These are phyloP conservation scores for Yamadazyma scolyti DNA, from an alignment of 805 yeast species.

Conservation along the genomic window DNA sequence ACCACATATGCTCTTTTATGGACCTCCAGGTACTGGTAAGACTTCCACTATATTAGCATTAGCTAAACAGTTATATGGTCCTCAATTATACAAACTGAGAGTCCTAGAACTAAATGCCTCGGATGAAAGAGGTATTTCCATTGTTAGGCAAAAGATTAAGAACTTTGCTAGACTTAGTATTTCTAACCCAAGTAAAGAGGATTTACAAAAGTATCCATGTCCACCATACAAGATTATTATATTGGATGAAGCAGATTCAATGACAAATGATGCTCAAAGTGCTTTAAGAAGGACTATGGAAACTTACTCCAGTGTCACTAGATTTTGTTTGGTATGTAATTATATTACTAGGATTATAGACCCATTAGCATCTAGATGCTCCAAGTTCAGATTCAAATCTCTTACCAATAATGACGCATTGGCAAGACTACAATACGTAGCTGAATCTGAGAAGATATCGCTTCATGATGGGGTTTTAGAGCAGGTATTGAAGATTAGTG, in stretches of 20 bases:
- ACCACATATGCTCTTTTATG: constrained; percentile 90
- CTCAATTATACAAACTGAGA: constrained; percentile 60
- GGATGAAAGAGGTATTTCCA: constrained; percentile 86
- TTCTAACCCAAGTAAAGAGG: constrained; percentile 72
- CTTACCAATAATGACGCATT: constrained; percentile 71
- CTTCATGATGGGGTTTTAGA: constrained; percentile 50
- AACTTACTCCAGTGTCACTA: constrained; percentile 77
- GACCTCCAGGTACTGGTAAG: constrained; percentile 94
- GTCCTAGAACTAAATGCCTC: constrained; percentile 86
- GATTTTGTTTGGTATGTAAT: constrained; percentile 94
- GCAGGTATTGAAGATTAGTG: constrained; percentile 66
- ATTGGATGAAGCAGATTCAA: constrained; percentile 93
- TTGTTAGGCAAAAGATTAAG: constrained; percentile 81
- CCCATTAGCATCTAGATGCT: constrained; percentile 94
- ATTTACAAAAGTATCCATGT: constrained; percentile 76
- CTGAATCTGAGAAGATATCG: constrained; percentile 34
- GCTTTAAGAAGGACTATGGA: constrained; percentile 89
- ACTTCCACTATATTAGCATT: constrained; percentile 84
- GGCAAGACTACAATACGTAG: constrained; percentile 59
- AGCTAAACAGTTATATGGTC: constrained; percentile 75
- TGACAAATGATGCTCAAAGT: constrained; percentile 95
- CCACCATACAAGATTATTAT: constrained; percentile 95
- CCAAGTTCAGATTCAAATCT: constrained; percentile 86
- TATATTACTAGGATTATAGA: constrained; percentile 95
- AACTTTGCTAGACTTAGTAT: constrained; percentile 83